Percentiles rank a stretch among this genome's conserved stretches.
Conservation (phyloP, 2,329 filamentous ascomycete species). For the Penicillium capsulatum region DNA sequence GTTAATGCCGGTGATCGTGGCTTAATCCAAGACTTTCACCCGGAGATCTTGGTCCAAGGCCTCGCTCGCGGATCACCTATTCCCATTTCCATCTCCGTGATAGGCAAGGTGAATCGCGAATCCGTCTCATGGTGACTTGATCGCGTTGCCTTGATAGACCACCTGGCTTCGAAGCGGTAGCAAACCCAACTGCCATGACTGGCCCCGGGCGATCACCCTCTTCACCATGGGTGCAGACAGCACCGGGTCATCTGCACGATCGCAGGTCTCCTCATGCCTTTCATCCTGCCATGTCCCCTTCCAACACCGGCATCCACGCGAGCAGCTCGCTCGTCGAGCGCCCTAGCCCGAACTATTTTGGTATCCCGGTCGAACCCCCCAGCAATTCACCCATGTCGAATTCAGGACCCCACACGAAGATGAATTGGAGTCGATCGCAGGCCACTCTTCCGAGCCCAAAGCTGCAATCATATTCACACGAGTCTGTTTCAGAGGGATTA, state of each 20-base stretch:
- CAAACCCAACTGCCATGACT: constrained; percentile 30
- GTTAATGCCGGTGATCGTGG: constrained; percentile 1
- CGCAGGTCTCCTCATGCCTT: constrained; percentile 12
- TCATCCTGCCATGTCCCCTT: constrained; percentile 20
- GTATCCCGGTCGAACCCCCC: constrained; percentile 61
- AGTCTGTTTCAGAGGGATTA: constrained; percentile 79
- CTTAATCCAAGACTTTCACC: not conserved
- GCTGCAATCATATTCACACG: constrained; percentile 45
- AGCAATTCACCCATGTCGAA: constrained; percentile 60
- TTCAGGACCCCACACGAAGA: constrained; percentile 56
- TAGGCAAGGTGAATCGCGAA: no score
- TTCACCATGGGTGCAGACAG: constrained; percentile 31
- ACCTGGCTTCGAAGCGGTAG: constrained; percentile 9
- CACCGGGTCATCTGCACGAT: constrained; percentile 20
- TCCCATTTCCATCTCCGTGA: no score
- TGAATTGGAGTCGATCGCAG: constrained; percentile 72
- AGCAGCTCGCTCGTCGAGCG: constrained; percentile 17
- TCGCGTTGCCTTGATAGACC: constrained; percentile 2
- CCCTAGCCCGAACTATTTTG: constrained; percentile 81
- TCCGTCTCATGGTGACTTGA: constrained; percentile 12
- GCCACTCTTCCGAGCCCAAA: constrained; percentile 55
- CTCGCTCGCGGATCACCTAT: not conserved
- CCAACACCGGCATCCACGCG: constrained; percentile 17
- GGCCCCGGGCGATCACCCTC: constrained; percentile 32
- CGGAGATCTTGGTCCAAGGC: not conserved